phyloP scores from a whole-genome alignment of 208 protist genomes.

The Leishmania turanica region DNA sequence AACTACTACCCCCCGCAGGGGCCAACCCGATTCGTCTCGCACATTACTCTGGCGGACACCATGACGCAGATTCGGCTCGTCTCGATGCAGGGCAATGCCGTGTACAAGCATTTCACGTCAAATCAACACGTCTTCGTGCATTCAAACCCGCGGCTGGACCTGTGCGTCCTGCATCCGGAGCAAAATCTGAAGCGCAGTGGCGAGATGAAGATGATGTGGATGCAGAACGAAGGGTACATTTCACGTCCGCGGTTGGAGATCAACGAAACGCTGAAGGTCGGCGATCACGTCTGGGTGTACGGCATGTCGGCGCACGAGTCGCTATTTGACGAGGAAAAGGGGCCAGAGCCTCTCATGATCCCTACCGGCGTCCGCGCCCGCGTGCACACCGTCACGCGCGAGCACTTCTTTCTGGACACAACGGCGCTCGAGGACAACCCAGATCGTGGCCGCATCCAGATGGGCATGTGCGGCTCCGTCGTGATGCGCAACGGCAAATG shows the following conservation, averaged over 20 bases:
- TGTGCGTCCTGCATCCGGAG: slow-evolving; percentile 88
- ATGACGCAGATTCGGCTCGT: slow-evolving; percentile 86
- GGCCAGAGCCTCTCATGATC: slow-evolving; percentile 87
- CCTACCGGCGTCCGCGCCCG: slow-evolving; percentile 82
- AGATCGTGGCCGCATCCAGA: slow-evolving; percentile 70
- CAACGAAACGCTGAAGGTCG: slow-evolving; percentile 62
- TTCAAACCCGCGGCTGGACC: slow-evolving; percentile 83
- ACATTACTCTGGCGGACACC: slow-evolving; percentile 85
- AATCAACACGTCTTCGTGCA: slow-evolving; percentile 92
- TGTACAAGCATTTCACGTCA: slow-evolving; percentile 91
- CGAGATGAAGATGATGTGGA: slow-evolving; percentile 94
- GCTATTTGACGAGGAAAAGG: slow-evolving; percentile 90
- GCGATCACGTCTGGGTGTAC: slow-evolving; percentile 91
- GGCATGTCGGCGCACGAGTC: slow-evolving; percentile 89
- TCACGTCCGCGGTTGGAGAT: slow-evolving; percentile 82
- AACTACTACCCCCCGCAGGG: slow-evolving; percentile 89
- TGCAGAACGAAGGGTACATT: slow-evolving; percentile 91
- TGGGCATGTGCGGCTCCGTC: slow-evolving; percentile 92
- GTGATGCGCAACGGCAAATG: slow-evolving; percentile 89
- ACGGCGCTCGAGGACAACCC: slow-evolving; percentile 59
- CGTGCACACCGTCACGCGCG: slow-evolving; percentile 77
- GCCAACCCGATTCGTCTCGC: slow-evolving; percentile 85
- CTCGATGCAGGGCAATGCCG: slow-evolving; percentile 77
- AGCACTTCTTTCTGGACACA: slow-evolving; percentile 93
- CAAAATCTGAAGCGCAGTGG: slow-evolving; percentile 87